Evolutionary conservation across 2,329 filamentous ascomycete species (phyloP).

Genomic region (Podosphaera xanthii): DNA sequence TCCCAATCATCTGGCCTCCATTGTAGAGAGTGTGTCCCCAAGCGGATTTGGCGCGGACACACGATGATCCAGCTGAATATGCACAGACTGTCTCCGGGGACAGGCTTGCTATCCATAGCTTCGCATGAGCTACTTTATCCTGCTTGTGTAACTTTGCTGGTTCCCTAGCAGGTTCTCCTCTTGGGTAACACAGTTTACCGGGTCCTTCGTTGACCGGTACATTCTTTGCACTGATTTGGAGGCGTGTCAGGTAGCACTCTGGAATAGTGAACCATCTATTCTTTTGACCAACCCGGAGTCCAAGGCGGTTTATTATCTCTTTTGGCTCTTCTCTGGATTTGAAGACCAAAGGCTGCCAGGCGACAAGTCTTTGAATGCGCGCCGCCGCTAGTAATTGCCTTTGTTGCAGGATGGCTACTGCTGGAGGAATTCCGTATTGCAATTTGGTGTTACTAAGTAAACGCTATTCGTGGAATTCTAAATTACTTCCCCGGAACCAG

Average conservation of each 20-base stretch:
- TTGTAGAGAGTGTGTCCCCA: not conserved
- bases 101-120: not conserved
- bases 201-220: not conserved
- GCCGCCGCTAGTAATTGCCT: not conserved
- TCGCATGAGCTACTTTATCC: not conserved
- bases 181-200: not conserved
- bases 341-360: not conserved
- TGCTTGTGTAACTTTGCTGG: not conserved
- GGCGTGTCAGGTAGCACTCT: not conserved
- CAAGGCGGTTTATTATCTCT: not conserved
- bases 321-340: not conserved
- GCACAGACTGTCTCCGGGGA: not conserved
- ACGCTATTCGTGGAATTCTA: no score
- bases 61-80: not conserved
- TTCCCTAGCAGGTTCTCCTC: not conserved
- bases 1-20: not conserved
- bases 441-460: no score
- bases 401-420: not conserved
- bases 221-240: not conserved
- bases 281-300: not conserved
- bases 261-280: not conserved
- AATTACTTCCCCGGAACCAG: no score
- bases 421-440: not conserved
- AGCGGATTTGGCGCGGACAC: not conserved
- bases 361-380: not conserved